Evolutionary conservation across 345 rosid species (phyloP).

Genomic region (Citrus sinensis): DVS_A1.0 CM039164.1:3577501-3578000

Average conservation of each 20-base stretch:
- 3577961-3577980: too few relatives aligned
- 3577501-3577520: neutral
- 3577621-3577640: neutral
- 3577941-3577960: neutral
- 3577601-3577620: neutral
- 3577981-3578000: too few relatives aligned
- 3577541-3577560: conserved; percentile 1
- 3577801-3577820: neutral
- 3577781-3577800: neutral
- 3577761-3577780: neutral
- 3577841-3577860: neutral
- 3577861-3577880: neutral
- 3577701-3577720: neutral
- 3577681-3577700: neutral
- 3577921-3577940: neutral
- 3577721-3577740: neutral
- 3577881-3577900: neutral
- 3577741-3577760: neutral
- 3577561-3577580: neutral
- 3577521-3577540: neutral
- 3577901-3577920: neutral
- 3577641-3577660: neutral
- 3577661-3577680: too few relatives aligned
- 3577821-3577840: neutral
- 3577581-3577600: neutral